phyloP scores from a whole-genome alignment of 2,329 filamentous ascomycete genomes.

The Cladophialophora psammophila region DNA sequence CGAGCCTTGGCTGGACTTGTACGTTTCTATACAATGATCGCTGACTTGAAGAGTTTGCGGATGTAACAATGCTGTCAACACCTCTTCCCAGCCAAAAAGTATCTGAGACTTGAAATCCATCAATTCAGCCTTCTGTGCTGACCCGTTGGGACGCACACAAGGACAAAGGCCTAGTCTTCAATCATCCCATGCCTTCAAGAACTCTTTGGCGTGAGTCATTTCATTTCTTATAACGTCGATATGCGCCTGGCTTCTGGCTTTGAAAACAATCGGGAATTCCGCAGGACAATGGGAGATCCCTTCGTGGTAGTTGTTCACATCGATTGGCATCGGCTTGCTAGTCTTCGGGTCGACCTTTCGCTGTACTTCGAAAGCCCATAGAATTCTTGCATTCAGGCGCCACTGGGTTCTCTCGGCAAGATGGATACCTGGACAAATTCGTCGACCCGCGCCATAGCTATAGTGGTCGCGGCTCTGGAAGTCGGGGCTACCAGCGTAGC shows the following conservation, averaged over 20 bases:
- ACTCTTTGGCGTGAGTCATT: constrained; percentile 7
- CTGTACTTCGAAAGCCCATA: constrained; percentile 20
- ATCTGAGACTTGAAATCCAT: too few relatives aligned
- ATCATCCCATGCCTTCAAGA: constrained; percentile 23
- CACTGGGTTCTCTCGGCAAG: constrained; percentile 29
- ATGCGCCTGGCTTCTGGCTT: constrained; percentile 23
- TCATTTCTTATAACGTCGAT: constrained; percentile 14
- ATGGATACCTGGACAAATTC: constrained; percentile 40
- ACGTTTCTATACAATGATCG: too few relatives aligned
- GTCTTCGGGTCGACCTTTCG: not conserved
- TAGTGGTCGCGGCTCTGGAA: constrained; percentile 23
- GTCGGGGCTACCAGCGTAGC: constrained; percentile 21
- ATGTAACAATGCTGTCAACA: too few relatives aligned
- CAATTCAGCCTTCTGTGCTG: too few relatives aligned
- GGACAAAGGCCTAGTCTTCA: too few relatives aligned
- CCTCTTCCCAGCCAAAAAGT: too few relatives aligned
- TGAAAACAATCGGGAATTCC: constrained; percentile 24
- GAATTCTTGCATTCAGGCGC: constrained; percentile 9
- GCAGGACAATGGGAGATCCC: constrained; percentile 15
- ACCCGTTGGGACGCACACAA: too few relatives aligned
- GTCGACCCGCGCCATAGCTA: constrained; percentile 38
- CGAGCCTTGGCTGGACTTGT: too few relatives aligned
- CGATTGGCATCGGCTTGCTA: constrained; percentile 37
- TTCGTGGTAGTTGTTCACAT: constrained; percentile 23
- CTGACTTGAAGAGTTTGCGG: too few relatives aligned